Percentiles rank a stretch among this genome's conserved stretches.
phyloP scores from a whole-genome alignment of 2,329 filamentous ascomycete species.

The Fusarium mangiferae region DNA sequence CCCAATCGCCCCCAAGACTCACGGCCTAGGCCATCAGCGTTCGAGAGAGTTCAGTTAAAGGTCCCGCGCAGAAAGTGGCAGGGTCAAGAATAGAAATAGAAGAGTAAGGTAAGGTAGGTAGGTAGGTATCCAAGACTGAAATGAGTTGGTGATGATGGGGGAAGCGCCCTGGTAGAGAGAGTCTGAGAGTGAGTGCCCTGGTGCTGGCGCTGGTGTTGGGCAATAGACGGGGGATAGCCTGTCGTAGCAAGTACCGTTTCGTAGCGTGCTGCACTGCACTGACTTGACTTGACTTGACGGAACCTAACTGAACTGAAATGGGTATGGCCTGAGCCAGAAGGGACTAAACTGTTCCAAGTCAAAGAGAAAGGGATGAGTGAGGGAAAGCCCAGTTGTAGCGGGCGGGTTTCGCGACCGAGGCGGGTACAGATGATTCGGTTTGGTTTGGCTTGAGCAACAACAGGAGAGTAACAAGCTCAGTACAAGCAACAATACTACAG shows the following conservation, averaged over 20 bases:
- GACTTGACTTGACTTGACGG: not conserved
- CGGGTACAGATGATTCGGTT: slow-evolving; percentile 24
- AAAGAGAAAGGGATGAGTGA: slow-evolving; percentile 30
- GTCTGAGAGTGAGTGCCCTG: not conserved
- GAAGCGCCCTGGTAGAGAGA: slow-evolving; percentile 18
- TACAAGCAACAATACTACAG: not conserved
- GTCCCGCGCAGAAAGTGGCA: slow-evolving; percentile 19
- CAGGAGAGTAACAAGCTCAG: not conserved
- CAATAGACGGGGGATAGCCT: slow-evolving; percentile 2
- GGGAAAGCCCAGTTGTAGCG: slow-evolving; percentile 12
- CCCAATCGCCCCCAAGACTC: slow-evolving; percentile 52
- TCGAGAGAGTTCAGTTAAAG: slow-evolving; percentile 9
- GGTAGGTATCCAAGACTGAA: slow-evolving; percentile 24
- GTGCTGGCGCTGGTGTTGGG: not conserved
- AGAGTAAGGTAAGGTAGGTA: not conserved
- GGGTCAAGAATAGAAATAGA: slow-evolving; percentile 32
- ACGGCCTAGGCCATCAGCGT: slow-evolving; percentile 51
- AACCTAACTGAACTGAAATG: slow-evolving; percentile 1
- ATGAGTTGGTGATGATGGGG: slow-evolving; percentile 36
- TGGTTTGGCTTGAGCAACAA: not conserved
- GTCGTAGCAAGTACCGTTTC: slow-evolving; percentile 26
- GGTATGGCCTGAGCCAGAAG: not conserved
- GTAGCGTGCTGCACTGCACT: slow-evolving; percentile 1
- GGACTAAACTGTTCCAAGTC: slow-evolving; percentile 28
- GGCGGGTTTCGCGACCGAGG: slow-evolving; percentile 39